These are phyloP conservation scores for Fraxinus ornus DNA, from an alignment of 305 asterid genomes.

Conservation along the genomic window DNA sequence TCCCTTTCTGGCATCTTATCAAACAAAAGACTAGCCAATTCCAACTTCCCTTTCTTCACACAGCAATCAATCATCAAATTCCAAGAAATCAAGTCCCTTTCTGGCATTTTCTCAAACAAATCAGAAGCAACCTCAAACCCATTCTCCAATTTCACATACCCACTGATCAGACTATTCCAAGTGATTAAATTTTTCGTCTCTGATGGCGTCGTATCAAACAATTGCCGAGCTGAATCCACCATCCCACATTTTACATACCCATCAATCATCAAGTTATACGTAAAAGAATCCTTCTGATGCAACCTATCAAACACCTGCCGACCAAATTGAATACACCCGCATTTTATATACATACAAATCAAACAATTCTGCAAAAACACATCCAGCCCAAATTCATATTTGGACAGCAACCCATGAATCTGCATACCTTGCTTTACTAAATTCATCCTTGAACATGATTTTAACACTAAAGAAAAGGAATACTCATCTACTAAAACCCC, in stretches of 20 bases:
- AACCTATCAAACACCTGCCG: conserved; percentile 62
- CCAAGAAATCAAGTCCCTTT: conserved; percentile 81
- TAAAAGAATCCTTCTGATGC: conserved; percentile 51
- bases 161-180: conserved; percentile 79
- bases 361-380: conserved; percentile 63
- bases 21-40: conserved; percentile 51
- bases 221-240: conserved; percentile 56
- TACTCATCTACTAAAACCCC: conserved; percentile 59
- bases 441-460: conserved; percentile 59
- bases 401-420: conserved; percentile 69
- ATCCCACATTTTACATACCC: conserved; percentile 73
- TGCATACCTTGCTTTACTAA: conserved; percentile 50
- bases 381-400: conserved; percentile 52
- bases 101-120: conserved; percentile 59
- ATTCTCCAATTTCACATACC: conserved; percentile 44
- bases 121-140: conserved; percentile 48
- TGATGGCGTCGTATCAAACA: conserved; percentile 56
- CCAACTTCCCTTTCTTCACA: conserved; percentile 56
- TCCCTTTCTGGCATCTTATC: conserved; percentile 59
- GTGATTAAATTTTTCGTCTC: conserved; percentile 59
- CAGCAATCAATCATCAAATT: conserved; percentile 75
- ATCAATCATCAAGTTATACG: conserved; percentile 77
- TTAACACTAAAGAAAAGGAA: conserved; percentile 64
- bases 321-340: conserved; percentile 47
- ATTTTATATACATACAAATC: conserved; percentile 53